phyloP scores from a whole-genome alignment of 169 alveolate species.

The Cryptosporidium xiaoi region DNA sequence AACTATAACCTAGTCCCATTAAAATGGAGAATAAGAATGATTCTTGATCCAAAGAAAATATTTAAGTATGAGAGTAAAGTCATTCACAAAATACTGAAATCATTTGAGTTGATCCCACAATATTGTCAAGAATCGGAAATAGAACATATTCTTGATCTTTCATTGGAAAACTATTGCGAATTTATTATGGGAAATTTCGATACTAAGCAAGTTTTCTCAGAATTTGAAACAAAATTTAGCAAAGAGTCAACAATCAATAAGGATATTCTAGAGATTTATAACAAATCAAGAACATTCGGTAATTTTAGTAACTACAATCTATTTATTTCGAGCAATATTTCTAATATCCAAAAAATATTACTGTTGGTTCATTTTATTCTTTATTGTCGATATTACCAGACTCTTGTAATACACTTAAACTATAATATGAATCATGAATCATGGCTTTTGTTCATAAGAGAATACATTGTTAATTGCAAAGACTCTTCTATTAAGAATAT shows the following conservation, averaged over 20 bases:
- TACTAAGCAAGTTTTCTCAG: background rate
- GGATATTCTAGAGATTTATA: background rate
- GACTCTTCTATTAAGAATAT: conserved; percentile 22
- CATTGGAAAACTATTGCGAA: background rate
- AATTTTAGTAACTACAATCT: background rate
- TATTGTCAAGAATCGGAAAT: background rate
- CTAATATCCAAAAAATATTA: conserved; percentile 23
- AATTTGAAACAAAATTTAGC: background rate
- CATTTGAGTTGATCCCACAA: conserved; percentile 6
- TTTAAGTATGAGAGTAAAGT: background rate
- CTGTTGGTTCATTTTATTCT: conserved; percentile 24
- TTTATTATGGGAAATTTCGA: background rate
- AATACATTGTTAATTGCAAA: conserved; percentile 6
- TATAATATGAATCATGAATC: conserved; percentile 3
- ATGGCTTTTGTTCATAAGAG: conserved; percentile 17
- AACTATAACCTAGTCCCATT: conserved; percentile 2
- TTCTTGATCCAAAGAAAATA: conserved; percentile 40
- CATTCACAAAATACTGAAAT: background rate
- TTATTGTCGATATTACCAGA: conserved; percentile 7
- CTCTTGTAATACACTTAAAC: conserved; percentile 21
- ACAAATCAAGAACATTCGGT: background rate
- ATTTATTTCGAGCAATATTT: background rate
- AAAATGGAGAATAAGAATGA: conserved; percentile 21
- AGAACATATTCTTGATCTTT: background rate
- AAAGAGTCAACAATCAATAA: background rate